Percentiles rank a stretch among this genome's conserved stretches.
These are phyloP conservation scores for Pneumocystis jirovecii DNA, from an alignment of 1,139 yeast genomes.

Conservation along the genomic window DNA sequence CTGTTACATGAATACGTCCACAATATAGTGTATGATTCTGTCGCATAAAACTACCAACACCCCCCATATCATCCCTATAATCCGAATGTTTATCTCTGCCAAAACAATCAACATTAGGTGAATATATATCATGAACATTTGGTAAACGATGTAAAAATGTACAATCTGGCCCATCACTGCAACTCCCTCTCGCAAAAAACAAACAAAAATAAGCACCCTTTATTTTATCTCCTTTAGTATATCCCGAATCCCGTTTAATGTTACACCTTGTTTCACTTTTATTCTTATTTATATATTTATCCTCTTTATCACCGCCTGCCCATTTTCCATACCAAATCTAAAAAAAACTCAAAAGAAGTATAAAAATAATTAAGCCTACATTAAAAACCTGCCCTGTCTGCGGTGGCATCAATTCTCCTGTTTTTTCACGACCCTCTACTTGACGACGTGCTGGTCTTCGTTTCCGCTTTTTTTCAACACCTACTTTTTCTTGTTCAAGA, in stretches of 20 bases:
- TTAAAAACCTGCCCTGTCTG: slow-evolving; percentile 42
- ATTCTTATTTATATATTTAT: slow-evolving; percentile 24
- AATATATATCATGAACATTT: slow-evolving; percentile 30
- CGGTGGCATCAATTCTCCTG: not conserved
- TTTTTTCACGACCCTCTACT: slow-evolving; percentile 47
- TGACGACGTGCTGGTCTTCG: slow-evolving; percentile 52
- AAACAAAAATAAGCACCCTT: slow-evolving; percentile 47
- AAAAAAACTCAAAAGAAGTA: not conserved
- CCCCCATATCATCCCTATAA: slow-evolving; percentile 86
- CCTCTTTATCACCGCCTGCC: slow-evolving; percentile 34
- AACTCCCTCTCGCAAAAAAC: slow-evolving; percentile 79
- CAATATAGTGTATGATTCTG: slow-evolving; percentile 63
- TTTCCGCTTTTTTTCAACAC: slow-evolving; percentile 9
- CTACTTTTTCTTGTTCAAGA: not conserved
- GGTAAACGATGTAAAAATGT: slow-evolving; percentile 70
- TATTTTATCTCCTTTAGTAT: slow-evolving; percentile 48
- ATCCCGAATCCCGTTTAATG: slow-evolving; percentile 53
- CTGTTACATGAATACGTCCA: slow-evolving; percentile 42
- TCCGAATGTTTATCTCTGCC: slow-evolving; percentile 77
- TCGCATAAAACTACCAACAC: slow-evolving; percentile 69
- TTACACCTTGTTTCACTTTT: slow-evolving; percentile 43
- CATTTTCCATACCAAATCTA: slow-evolving; percentile 52
- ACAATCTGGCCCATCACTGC: slow-evolving; percentile 65
- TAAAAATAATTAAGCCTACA: slow-evolving; percentile 70
- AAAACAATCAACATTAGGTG: slow-evolving; percentile 72